A percentile compares a stretch with the other conserved stretches of the same genome.
phyloP scores from a whole-genome alignment of 805 yeast species.

The Saturnispora mendoncae region DNA sequence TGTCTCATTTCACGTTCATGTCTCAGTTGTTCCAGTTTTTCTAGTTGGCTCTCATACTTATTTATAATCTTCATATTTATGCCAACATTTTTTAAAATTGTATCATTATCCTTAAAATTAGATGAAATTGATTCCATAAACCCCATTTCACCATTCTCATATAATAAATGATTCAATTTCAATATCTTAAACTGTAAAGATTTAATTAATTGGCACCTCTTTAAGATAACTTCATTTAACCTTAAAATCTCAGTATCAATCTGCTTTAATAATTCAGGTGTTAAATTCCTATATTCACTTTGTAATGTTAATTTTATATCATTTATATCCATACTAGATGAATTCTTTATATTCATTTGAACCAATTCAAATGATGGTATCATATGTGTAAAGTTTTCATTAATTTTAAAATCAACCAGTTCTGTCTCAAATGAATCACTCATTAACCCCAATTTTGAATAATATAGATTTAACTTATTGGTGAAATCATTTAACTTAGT shows the following conservation, averaged over 20 bases:
- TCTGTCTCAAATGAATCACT: background rate
- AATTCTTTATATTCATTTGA: background rate
- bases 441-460: slow-evolving; percentile 15
- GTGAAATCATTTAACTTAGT: slow-evolving; percentile 18
- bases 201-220: slow-evolving; percentile 3
- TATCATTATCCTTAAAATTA: slow-evolving; percentile 13
- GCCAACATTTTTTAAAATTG: slow-evolving; percentile 20
- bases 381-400: slow-evolving; percentile 13
- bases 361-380: slow-evolving; percentile 21
- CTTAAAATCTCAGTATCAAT: slow-evolving; percentile 25
- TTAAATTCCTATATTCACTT: slow-evolving; percentile 23
- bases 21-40: slow-evolving; percentile 25
- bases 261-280: slow-evolving; percentile 20
- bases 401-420: slow-evolving; percentile 17
- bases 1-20: slow-evolving; percentile 31
- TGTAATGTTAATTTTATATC: slow-evolving; percentile 22
- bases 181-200: slow-evolving; percentile 3
- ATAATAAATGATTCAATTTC: slow-evolving; percentile 8
- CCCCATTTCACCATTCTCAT: slow-evolving; percentile 6
- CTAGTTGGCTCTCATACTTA: slow-evolving; percentile 13
- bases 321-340: slow-evolving; percentile 1
- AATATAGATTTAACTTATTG: slow-evolving; percentile 19
- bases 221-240: slow-evolving; percentile 16
- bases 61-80: slow-evolving; percentile 15
- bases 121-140: slow-evolving; percentile 8